Evolutionary conservation across 139 green algal species (phyloP).

Genomic region (Chlorella ohadii): DNA sequence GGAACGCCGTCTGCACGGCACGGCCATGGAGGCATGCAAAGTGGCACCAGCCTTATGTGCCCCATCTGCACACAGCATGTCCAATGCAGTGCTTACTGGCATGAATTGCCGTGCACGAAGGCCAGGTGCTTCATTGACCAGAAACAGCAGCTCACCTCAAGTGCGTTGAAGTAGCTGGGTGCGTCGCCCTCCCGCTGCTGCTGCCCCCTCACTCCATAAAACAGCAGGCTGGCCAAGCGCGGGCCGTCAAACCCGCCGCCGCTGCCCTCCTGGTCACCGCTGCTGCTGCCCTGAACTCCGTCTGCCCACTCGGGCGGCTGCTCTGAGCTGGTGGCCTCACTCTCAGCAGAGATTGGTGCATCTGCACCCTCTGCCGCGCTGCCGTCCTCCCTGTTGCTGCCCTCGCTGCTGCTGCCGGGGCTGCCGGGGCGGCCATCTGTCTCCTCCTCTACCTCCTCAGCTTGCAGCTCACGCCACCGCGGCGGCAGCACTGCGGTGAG

Average conservation of each 20-base stretch:
- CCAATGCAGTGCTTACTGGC: too few relatives aligned
- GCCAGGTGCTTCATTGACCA: too few relatives aligned
- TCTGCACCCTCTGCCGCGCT: background rate
- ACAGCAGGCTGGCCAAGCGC: conserved; percentile 54
- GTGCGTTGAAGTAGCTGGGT: conserved; percentile 74
- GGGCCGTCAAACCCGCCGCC: background rate
- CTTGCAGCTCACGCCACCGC: conserved; percentile 14
- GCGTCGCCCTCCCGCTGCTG: conserved; percentile 70
- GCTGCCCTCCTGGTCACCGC: background rate
- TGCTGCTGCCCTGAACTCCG: background rate
- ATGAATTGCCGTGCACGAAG: too few relatives aligned
- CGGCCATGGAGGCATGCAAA: too few relatives aligned
- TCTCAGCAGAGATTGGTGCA: background rate
- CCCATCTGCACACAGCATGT: too few relatives aligned
- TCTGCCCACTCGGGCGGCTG: background rate
- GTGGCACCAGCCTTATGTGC: too few relatives aligned
- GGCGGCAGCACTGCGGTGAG: conserved; percentile 27
- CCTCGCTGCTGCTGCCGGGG: background rate
- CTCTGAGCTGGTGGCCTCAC: background rate
- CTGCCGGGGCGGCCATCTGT: background rate
- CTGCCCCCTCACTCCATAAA: conserved; percentile 70
- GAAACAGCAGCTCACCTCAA: conserved; percentile 53
- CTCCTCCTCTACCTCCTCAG: background rate
- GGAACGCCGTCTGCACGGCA: too few relatives aligned
- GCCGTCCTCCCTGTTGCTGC: background rate